Base-by-base conservation (phyloP, 2,329 filamentous ascomycete genomes). In the Pyricularia pennisetigena region DNA sequence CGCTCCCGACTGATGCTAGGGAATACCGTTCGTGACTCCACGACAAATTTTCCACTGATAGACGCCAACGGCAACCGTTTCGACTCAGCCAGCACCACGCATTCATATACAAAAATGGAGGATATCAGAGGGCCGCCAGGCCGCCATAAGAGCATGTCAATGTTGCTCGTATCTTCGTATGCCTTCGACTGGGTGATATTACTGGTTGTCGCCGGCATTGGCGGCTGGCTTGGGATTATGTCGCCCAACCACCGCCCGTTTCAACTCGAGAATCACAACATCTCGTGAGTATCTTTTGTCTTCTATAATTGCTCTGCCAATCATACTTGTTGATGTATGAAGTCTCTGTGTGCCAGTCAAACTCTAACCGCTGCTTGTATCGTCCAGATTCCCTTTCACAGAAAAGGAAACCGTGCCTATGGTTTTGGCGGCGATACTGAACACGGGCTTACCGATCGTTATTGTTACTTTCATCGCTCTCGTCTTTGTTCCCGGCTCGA, bases 171-270 rank as follows among this genome's bases (percentile, higher is more conserved):
- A 61, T 74, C 86, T 10, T 90, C 90, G 4, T 94, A 94, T 75
- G 78, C 89, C 65, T 79, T 91, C 69, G 91, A 94, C 79, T 94
- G 91, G 91, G 75, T 90, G 64, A 81, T 91, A 69, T 85, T 91
- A 69, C 78, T 90, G 57, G 82, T 78, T 23, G 85, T 87, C 26
- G 87, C 83, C 29, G 82, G 81, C 16, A 79, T 90, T 54, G 88
- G 88, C 68, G 84, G 80, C 68, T 82, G 83, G 7, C 83, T 92
- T 72, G 85, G 85, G 69, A 79, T 80, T 64, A 79, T 88, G 67
- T 81, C 82, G 0, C 90, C 91, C 0, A 91, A 88, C 73, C 86
- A 87, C 72, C 83, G 88, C 49, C 88, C 89, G 0, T 94, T 95
- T 76, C 88, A 86, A 41, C 83, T 92, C 7, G 81, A 87, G 71